Base-by-base conservation (phyloP, 805 yeast species). In the Schwanniomyces pseudopolymorphus region DNA sequence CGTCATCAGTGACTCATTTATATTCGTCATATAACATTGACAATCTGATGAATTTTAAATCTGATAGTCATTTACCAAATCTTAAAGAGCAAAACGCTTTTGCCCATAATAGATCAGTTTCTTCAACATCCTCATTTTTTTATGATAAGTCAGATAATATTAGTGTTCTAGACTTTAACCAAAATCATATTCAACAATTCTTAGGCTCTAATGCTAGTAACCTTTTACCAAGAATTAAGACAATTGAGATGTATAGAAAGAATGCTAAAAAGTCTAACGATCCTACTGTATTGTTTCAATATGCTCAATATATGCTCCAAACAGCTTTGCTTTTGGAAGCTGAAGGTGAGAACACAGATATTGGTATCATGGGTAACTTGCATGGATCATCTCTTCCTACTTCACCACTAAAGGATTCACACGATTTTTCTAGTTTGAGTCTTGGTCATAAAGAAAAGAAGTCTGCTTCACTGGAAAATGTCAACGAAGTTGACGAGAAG, bases 221-320 rank as follows among this genome's bases (percentile, higher is more conserved):
- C 10, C 67, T 91, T 51, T 66, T 86, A 57, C 91, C 96, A 16
- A 77, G 94, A 52, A 77, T 85, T 67, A 83, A 87, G 60, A 90
- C 97, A 4, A 80, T 92, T 47, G 96, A 91, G 54, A 75, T 89
- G 73, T 91, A 92, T 70, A 78, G 94, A 45, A 79, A 85, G 53
- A 91, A 89, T 60, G 96, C 95, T 4, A 85, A 85, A 56, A 87
- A 84, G 57, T 80, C 89, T 17, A 85, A 84, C 58, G 96, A 92
- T 59, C 96, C 96, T 0, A 81, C 79, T 16, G 85, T 89, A n/a
- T 78, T 90, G 55, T 89, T 89, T 64, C 89, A 89, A 59, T 90
- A 88, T 61, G 97, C 97, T 1, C 94, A 89, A 66, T 89, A 87
- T 63, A 84, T 88, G 84, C 69, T 89, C 43, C 92, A 88, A 63